Evolutionary conservation across 2,329 filamentous ascomycete genomes (phyloP).

Genomic region (Leptographium galeiforme): DNA sequence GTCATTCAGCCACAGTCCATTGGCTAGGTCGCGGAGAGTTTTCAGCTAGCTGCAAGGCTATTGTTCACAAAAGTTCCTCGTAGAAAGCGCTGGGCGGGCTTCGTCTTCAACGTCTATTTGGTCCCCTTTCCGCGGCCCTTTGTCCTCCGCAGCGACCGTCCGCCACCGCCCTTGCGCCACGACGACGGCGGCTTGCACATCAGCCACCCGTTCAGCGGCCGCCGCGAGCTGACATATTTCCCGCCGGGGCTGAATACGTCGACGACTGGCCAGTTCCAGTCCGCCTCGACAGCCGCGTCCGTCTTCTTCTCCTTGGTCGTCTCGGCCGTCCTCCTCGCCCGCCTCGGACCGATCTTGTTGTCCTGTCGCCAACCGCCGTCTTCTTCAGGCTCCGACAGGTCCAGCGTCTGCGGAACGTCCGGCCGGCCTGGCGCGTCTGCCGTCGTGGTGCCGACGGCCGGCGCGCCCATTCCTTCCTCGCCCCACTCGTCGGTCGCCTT

Average conservation of each 20-base stretch:
- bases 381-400: slow-evolving; percentile 12
- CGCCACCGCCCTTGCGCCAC: slow-evolving; percentile 14
- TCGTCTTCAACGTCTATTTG: not conserved
- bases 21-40: no score
- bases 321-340: no score
- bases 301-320: not conserved
- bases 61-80: no score
- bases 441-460: not conserved
- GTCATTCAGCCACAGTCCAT: no score
- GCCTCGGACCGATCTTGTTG: slow-evolving; percentile 8
- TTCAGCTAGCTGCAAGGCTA: not conserved
- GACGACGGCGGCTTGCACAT: slow-evolving; percentile 37
- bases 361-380: not conserved
- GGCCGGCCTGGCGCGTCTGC: not conserved
- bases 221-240: slow-evolving; percentile 55
- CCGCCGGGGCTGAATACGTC: slow-evolving; percentile 81
- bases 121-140: not conserved
- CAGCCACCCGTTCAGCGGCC: slow-evolving; percentile 60
- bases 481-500: not conserved
- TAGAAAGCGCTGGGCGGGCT: no score
- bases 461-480: not conserved
- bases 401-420: slow-evolving; percentile 14
- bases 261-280: slow-evolving; percentile 50
- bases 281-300: slow-evolving; percentile 7
- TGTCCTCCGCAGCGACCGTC: not conserved